Evolutionary conservation across 129 eudicot species (phyloP).

Genomic region (Flaveria brownii): DNA sequence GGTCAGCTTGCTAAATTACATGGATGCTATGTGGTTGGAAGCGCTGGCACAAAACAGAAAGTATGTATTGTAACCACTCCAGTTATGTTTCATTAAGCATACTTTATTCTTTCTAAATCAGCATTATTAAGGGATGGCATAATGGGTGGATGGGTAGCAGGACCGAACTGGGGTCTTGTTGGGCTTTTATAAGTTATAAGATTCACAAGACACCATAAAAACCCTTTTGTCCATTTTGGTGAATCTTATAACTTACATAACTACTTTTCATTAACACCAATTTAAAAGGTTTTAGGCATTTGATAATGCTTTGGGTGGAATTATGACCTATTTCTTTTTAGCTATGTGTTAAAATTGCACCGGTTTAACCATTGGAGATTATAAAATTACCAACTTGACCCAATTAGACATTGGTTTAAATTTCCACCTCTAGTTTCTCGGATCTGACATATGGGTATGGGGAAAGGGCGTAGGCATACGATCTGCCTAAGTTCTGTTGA

Average conservation of each 20-base stretch:
- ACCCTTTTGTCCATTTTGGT: too few relatives aligned
- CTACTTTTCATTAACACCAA: too few relatives aligned
- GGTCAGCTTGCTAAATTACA: conserved; percentile 88
- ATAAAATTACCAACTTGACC: background rate
- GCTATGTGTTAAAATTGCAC: background rate
- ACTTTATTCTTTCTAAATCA: too few relatives aligned
- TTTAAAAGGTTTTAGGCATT: background rate
- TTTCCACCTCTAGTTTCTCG: background rate
- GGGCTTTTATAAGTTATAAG: too few relatives aligned
- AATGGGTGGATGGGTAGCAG: too few relatives aligned
- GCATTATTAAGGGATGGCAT: too few relatives aligned
- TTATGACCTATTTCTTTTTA: background rate
- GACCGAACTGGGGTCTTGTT: too few relatives aligned
- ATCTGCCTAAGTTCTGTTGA: background rate
- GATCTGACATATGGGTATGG: background rate
- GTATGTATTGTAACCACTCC: conserved; percentile 39
- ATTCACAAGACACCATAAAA: too few relatives aligned
- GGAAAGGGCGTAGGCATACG: background rate
- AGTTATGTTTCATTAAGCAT: background rate
- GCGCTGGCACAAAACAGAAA: conserved; percentile 76
- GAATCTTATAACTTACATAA: background rate
- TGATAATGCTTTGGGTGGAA: background rate
- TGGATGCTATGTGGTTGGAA: conserved; percentile 95
- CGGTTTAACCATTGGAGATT: background rate
- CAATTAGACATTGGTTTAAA: background rate